Percentiles rank a stretch among this genome's conserved stretches.
phyloP scores from a whole-genome alignment of 495 filamentous ascomycete species.

The Pyronema omphalodes region DNA sequence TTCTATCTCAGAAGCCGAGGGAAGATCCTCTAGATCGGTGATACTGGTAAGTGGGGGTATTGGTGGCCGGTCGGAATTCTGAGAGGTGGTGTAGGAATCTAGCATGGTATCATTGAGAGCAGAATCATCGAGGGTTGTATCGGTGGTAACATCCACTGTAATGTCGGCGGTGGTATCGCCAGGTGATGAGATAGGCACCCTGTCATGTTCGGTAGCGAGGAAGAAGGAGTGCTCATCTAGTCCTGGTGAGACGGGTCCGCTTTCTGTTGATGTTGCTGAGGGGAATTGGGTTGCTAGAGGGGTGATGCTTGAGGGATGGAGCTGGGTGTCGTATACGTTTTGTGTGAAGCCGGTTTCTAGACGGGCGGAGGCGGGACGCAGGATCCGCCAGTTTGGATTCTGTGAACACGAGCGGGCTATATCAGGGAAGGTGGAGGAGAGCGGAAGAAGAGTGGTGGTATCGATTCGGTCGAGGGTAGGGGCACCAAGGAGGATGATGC shows the following conservation, averaged over 20 bases:
- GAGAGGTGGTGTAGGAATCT: background rate
- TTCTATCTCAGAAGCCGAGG: conserved; percentile 44
- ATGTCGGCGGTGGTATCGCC: background rate
- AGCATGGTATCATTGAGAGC: too few relatives aligned
- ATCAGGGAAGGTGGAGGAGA: background rate
- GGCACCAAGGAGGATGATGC: conserved; percentile 1
- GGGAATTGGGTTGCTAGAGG: background rate
- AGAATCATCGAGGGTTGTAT: too few relatives aligned
- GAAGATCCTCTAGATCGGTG: conserved; percentile 51
- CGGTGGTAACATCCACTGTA: too few relatives aligned
- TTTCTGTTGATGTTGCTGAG: background rate
- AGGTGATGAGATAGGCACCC: too few relatives aligned
- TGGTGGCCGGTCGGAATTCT: background rate
- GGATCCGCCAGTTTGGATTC: conserved; percentile 9
- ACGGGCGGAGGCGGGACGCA: background rate
- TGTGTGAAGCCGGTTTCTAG: conserved; percentile 5
- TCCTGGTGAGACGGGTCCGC: background rate
- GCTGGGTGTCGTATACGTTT: background rate
- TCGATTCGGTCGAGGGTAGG: conserved; percentile 8
- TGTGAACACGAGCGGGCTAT: background rate
- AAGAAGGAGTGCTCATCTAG: background rate
- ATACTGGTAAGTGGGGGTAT: conserved; percentile 23
- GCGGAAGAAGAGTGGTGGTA: conserved; percentile 5
- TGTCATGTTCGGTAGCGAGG: background rate
- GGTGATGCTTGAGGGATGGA: background rate